Base-by-base conservation (phyloP, 2,329 filamentous ascomycete species). In the Intubia oerlemansii region DNA sequence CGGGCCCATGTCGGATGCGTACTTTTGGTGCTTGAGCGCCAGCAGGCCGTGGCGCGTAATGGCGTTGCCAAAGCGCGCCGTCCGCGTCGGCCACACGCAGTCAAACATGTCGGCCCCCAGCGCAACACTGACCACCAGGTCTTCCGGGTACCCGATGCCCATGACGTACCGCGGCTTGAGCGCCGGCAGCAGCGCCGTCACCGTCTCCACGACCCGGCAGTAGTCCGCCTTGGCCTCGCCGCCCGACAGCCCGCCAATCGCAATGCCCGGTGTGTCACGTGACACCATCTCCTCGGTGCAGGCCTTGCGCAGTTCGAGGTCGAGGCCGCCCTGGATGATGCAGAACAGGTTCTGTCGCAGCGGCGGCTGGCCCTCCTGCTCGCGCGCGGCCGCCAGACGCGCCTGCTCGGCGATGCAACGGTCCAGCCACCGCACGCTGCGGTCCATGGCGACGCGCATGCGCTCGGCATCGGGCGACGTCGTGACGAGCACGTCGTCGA, bases 101-200 rank as follows among this genome's bases (percentile, higher is more conserved):
- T 98, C 88, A 47, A 98, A 98, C 88, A 98, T 98, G 52, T 98
- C 88, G 27, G 88, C 88, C 4, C 88, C 88, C 1, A 98, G 62
- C 2, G 88, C 88, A 4, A 93, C 73, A 30, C 81, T 90, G 22
- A 98, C 84, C 2, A 98, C 67, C 32, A 98, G 59, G 44, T 98
- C 88, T 53, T 95, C 88, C 2, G 88, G 88, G 49, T 93, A 98
- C 10, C 88, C 82, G 40, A 98, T 88, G 12, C 88, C 88, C 90
- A 98, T 98, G 32, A 98, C 85, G 52, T 98, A 98, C 47, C 88
- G 66, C n/a, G 88, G 88, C 52, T 98, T 98, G 36, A 78, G 58
- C 33, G 85, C 75, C 0, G 90, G 90, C 12, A 98, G 59, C 33
- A 92, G 51, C 18, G 59, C 65, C 2, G 88, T 95, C 48, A 88